A percentile compares a stretch with the other conserved stretches of the same genome.
These are phyloP conservation scores for Protea cynaroides DNA, from an alignment of 164 flowering plant species.

Conservation along the genomic window DNA sequence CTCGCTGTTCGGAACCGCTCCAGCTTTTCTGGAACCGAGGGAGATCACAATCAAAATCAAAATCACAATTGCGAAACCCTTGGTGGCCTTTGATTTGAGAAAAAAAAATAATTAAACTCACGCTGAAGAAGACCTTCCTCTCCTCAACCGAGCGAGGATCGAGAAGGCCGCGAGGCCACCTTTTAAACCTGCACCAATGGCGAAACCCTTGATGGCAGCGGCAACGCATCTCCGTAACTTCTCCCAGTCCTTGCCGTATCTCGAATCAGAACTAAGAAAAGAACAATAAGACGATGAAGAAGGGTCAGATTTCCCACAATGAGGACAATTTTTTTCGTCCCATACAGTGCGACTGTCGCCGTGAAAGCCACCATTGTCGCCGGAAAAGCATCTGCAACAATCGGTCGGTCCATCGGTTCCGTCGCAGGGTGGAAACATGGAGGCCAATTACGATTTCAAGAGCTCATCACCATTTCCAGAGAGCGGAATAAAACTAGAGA, in stretches of 20 bases:
- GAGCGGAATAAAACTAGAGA: too few species aligned
- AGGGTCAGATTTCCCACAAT: slow-evolving; percentile 24
- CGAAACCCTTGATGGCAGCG: slow-evolving; percentile 79
- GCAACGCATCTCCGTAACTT: slow-evolving; percentile 45
- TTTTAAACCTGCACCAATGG: slow-evolving; percentile 88
- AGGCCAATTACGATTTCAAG: background rate
- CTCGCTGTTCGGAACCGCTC: slow-evolving; percentile 37
- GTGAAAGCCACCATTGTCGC: slow-evolving; percentile 8
- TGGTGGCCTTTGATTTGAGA: too few species aligned
- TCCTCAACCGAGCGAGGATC: slow-evolving; percentile 52
- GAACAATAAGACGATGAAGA: slow-evolving; percentile 17
- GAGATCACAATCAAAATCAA: slow-evolving; percentile 1
- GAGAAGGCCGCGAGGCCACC: slow-evolving; percentile 86
- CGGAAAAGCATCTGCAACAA: slow-evolving; percentile 13
- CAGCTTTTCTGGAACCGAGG: slow-evolving; percentile 41
- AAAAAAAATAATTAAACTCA: too few species aligned
- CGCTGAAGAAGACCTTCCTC: slow-evolving; percentile 33
- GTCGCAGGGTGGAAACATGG: slow-evolving; percentile 30
- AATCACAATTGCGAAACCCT: slow-evolving; percentile 2
- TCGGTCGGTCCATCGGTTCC: slow-evolving; percentile 10
- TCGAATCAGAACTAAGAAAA: slow-evolving; percentile 17
- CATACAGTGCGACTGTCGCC: slow-evolving; percentile 5
- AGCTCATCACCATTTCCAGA: too few species aligned
- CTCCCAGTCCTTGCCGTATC: slow-evolving; percentile 46
- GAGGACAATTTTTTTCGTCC: slow-evolving; percentile 17